phyloP scores from a whole-genome alignment of 345 rosid species.

The Mercurialis annua region DNA sequence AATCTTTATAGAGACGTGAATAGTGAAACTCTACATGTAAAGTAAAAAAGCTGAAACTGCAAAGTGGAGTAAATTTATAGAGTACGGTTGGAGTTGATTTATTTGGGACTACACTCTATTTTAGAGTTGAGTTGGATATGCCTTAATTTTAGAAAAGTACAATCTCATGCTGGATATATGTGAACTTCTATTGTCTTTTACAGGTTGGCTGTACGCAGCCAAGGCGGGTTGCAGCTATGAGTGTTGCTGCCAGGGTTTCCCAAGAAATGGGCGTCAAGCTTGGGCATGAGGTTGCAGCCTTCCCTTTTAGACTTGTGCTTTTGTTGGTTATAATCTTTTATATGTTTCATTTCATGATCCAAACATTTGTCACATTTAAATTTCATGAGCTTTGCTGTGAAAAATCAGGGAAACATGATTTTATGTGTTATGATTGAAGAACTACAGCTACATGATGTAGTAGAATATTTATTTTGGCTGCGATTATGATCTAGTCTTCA shows the following conservation, averaged over 20 bases:
- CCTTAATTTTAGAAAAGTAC: not conserved
- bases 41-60: too few species aligned
- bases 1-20: too few species aligned
- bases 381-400: not conserved
- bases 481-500: not conserved
- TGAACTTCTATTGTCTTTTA: slow-evolving; percentile 14
- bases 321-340: not conserved
- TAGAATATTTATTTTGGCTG: not conserved
- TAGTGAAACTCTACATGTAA: too few species aligned
- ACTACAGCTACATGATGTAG: not conserved
- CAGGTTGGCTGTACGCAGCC: slow-evolving; percentile 98
- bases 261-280: slow-evolving; percentile 99
- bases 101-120: too few species aligned
- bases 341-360: not conserved
- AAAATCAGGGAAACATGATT: not conserved
- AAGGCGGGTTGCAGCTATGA: slow-evolving; percentile 97
- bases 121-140: too few species aligned
- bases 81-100: too few species aligned
- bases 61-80: too few species aligned
- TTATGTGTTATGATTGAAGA: not conserved
- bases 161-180: not conserved
- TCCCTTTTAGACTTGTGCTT: not conserved
- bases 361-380: not conserved
- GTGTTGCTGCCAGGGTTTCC: slow-evolving; percentile 97
- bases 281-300: slow-evolving; percentile 74